Evolutionary conservation across 768 basidiomycete genomes (phyloP).

Genomic region (Lactarius trivialis): DNA sequence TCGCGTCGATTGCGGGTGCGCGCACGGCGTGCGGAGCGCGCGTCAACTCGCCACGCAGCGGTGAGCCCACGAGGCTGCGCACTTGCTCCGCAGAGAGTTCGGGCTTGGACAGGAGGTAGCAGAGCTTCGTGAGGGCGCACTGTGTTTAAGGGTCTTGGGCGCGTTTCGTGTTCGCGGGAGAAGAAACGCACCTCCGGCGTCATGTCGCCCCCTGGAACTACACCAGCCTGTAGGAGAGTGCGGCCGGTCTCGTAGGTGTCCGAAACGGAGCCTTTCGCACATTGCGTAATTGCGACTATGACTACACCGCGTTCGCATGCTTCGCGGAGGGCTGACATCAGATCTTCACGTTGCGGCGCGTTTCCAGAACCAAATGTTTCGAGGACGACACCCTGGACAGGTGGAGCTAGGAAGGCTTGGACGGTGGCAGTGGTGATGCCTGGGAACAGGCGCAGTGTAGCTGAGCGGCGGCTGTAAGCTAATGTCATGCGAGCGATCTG

Average conservation of each 20-base stretch:
- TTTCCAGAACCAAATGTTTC: constrained; percentile 94
- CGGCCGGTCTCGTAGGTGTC: constrained; percentile 78
- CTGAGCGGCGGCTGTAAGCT: constrained; percentile 33
- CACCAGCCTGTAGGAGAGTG: constrained; percentile 61
- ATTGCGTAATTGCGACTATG: constrained; percentile 89
- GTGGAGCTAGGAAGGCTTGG: constrained; percentile 66
- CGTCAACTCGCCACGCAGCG: constrained; percentile 87
- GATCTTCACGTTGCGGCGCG: constrained; percentile 73
- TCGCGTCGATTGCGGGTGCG: constrained; percentile 39
- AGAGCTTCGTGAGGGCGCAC: constrained; percentile 87
- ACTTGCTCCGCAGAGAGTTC: constrained; percentile 65
- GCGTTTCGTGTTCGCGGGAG: neutral
- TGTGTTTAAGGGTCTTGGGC: constrained; percentile 27
- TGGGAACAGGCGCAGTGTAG: constrained; percentile 78
- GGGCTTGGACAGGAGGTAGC: constrained; percentile 83
- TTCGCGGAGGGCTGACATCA: constrained; percentile 69
- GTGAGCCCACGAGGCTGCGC: constrained; percentile 64
- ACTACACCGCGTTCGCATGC: constrained; percentile 81
- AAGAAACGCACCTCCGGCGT: constrained; percentile 73
- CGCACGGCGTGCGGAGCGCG: constrained; percentile 35
- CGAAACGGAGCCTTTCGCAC: constrained; percentile 78
- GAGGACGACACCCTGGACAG: constrained; percentile 74
- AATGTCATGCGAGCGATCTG: neutral
- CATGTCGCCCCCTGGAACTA: constrained; percentile 87
- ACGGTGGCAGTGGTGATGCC: constrained; percentile 75